These are phyloP conservation scores for Serendipita sp. DNA, from an alignment of 768 basidiomycete species.

Conservation along the genomic window DNA sequence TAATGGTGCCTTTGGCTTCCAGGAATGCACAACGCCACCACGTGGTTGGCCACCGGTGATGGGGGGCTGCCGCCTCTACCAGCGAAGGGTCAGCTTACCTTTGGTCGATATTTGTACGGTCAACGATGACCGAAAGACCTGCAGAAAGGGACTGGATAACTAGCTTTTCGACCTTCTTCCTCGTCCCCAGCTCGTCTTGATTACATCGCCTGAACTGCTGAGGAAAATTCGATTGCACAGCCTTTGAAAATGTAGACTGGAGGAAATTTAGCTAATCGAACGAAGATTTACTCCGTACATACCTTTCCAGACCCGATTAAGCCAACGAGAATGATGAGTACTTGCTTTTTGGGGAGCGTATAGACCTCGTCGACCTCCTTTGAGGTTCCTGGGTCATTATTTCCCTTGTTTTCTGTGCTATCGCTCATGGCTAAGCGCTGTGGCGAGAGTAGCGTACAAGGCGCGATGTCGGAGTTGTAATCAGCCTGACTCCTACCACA, in stretches of 20 bases:
- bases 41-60: not conserved
- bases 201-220: constrained; percentile 47
- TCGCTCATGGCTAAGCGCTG: not conserved
- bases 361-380: not conserved
- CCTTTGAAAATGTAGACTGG: constrained; percentile 53
- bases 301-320: constrained; percentile 64
- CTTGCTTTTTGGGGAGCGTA: constrained; percentile 17
- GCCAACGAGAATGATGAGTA: constrained; percentile 58
- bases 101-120: constrained; percentile 60
- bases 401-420: not conserved
- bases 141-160: constrained; percentile 33
- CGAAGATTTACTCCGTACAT: constrained; percentile 8
- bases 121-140: constrained; percentile 63
- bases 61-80: not conserved
- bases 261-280: constrained; percentile 4
- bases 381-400: not conserved
- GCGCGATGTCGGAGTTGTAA: not conserved
- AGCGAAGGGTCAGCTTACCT: constrained; percentile 27
- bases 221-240: constrained; percentile 45
- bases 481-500: not conserved
- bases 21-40: not conserved
- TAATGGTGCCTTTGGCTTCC: no score
- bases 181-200: constrained; percentile 57
- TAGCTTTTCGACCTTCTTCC: constrained; percentile 37
- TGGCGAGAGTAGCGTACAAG: not conserved